Percentiles rank a stretch among this genome's conserved stretches.
Conservation (phyloP, 371 early-diverging fungal species). For the Thermomucor indicae-seudaticae region DNA sequence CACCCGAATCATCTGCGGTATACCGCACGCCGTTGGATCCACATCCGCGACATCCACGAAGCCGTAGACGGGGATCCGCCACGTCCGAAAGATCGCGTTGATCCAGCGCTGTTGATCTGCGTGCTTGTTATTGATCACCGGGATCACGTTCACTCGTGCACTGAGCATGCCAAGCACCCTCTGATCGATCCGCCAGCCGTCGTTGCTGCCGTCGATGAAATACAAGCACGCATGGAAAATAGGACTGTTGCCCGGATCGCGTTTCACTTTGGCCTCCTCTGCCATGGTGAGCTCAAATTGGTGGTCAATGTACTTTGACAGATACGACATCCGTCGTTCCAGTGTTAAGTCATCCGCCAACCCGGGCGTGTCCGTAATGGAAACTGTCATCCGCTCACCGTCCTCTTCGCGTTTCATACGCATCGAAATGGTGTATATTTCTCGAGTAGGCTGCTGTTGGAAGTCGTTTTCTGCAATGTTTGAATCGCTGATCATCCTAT, state of each 20-base stretch:
- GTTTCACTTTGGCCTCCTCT: conserved; percentile 66
- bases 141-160: conserved; percentile 89
- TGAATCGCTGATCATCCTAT: too few species aligned
- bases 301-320: conserved; percentile 61
- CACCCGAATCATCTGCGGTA: conserved; percentile 1
- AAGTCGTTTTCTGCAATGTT: conserved; percentile 23
- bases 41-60: conserved; percentile 66
- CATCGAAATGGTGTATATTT: conserved; percentile 44
- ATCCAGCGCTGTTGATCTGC: conserved; percentile 87
- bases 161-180: conserved; percentile 81
- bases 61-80: conserved; percentile 64
- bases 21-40: conserved; percentile 26
- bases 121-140: conserved; percentile 97
- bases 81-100: conserved; percentile 48
- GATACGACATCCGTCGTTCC: conserved; percentile 46
- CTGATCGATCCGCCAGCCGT: conserved; percentile 71
- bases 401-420: conserved; percentile 66
- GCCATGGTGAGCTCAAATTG: conserved; percentile 71
- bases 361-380: conserved; percentile 83
- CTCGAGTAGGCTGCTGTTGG: conserved; percentile 35
- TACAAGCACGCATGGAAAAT: conserved; percentile 96
- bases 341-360: conserved; percentile 37
- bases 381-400: conserved; percentile 71
- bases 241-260: conserved; percentile 74
- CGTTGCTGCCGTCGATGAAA: conserved; percentile 79